phyloP scores from a whole-genome alignment of 495 filamentous ascomycete genomes.

The Penicillium longicatenatum region DNA sequence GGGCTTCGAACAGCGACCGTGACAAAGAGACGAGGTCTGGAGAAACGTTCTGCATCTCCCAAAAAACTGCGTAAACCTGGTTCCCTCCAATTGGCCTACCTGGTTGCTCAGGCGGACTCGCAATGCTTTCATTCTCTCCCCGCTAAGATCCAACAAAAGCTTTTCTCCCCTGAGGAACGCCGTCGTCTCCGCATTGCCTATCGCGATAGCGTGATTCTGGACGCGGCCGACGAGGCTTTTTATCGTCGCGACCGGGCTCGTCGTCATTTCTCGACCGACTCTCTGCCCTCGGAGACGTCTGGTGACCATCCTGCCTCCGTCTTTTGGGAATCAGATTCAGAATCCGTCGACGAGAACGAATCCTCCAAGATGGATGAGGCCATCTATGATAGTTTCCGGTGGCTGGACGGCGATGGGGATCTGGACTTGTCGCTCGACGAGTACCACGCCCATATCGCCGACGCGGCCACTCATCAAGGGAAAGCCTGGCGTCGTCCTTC shows the following conservation, averaged over 20 bases:
- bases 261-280: slow-evolving; percentile 26
- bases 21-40: slow-evolving; percentile 17
- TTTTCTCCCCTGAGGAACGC: slow-evolving; percentile 76
- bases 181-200: slow-evolving; percentile 55
- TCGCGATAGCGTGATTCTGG: slow-evolving; percentile 61
- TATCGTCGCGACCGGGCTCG: slow-evolving; percentile 24
- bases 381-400: slow-evolving; percentile 71
- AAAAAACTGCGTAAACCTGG: slow-evolving; percentile 38
- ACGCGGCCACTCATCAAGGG: slow-evolving; percentile 27
- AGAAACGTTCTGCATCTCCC: slow-evolving; percentile 21
- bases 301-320: slow-evolving; percentile 26
- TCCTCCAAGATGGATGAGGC: slow-evolving; percentile 50
- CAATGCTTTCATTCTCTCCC: slow-evolving; percentile 72
- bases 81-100: slow-evolving; percentile 43
- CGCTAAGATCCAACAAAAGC: slow-evolving; percentile 67
- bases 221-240: slow-evolving; percentile 70
- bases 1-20: slow-evolving; percentile 11
- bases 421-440: slow-evolving; percentile 68
- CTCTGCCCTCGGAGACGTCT: slow-evolving; percentile 22
- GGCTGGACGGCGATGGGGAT: slow-evolving; percentile 78
- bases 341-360: slow-evolving; percentile 29
- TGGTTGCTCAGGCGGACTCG: slow-evolving; percentile 57
- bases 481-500: slow-evolving; percentile 36
- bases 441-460: slow-evolving; percentile 48
- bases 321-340: slow-evolving; percentile 38